phyloP scores from a whole-genome alignment of 192 early-diverging fungal species.

The Jimgerdemannia lactiflua region DNA sequence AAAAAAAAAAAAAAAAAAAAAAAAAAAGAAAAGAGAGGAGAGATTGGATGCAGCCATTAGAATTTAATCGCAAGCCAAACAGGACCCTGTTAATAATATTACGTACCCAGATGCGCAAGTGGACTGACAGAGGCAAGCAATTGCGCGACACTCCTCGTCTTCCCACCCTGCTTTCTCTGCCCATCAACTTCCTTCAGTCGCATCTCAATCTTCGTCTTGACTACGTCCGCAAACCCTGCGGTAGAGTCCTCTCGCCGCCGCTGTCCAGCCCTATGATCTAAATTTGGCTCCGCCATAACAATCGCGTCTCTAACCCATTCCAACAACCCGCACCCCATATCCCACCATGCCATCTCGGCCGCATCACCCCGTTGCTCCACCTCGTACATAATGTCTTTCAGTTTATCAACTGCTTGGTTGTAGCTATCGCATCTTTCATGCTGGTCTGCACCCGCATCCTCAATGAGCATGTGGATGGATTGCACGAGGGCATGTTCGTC shows the following conservation, averaged over 20 bases:
- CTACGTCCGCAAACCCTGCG: neutral
- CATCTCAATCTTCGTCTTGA: neutral
- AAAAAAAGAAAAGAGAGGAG: too few species aligned
- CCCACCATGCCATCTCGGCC: neutral
- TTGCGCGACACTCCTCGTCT: neutral
- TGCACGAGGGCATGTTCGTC: neutral
- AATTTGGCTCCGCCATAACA: neutral
- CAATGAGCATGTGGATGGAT: neutral
- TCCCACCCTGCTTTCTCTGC: neutral
- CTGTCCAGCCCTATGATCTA: too few species aligned
- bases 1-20: too few species aligned
- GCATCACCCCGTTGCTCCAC: neutral
- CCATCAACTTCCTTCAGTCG: neutral
- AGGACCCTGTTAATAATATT: neutral
- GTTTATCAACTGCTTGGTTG: neutral
- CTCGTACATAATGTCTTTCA: neutral
- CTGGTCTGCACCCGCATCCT: neutral
- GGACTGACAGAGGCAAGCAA: neutral
- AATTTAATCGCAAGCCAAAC: too few species aligned
- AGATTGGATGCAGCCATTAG: too few species aligned
- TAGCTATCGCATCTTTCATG: neutral
- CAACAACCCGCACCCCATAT: neutral
- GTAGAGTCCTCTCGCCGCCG: neutral
- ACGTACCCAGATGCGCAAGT: neutral
- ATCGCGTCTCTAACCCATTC: neutral